Conservation (phyloP, 2,329 filamentous ascomycete genomes). For the Colletotrichum coccodes region DNA sequence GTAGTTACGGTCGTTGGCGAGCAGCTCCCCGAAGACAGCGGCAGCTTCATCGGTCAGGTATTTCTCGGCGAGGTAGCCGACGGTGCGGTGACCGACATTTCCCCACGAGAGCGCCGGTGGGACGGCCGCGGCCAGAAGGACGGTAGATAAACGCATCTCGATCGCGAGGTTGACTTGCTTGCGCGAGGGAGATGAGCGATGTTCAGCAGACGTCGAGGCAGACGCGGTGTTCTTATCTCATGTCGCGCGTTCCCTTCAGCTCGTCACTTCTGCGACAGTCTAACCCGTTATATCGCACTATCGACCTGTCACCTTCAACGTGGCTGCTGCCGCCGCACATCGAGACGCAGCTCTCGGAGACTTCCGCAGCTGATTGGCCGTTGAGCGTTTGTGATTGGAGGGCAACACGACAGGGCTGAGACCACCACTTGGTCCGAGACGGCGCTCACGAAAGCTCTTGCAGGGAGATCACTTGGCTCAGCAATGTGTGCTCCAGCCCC, state of each 20-base stretch:
- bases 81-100: slow-evolving; percentile 32
- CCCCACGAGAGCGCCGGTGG: slow-evolving; percentile 19
- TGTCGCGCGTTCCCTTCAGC: neutral
- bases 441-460: neutral
- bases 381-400: slow-evolving; percentile 22
- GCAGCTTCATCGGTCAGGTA: slow-evolving; percentile 28
- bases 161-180: neutral
- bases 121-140: slow-evolving; percentile 4
- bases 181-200: neutral
- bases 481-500: neutral
- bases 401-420: slow-evolving; percentile 3
- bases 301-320: neutral
- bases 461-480: neutral
- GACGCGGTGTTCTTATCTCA: slow-evolving; percentile 13
- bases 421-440: neutral
- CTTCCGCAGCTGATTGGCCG: slow-evolving; percentile 12
- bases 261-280: slow-evolving; percentile 3
- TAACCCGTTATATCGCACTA: slow-evolving; percentile 17
- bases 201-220: neutral
- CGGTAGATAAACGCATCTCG: slow-evolving; percentile 14
- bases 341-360: slow-evolving; percentile 6
- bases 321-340: slow-evolving; percentile 17
- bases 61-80: slow-evolving; percentile 34
- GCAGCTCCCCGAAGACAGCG: slow-evolving; percentile 27
- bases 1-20: slow-evolving; percentile 32